phyloP scores from a whole-genome alignment of 805 yeast genomes.

The Grigorovia yakushimaensis region DNA sequence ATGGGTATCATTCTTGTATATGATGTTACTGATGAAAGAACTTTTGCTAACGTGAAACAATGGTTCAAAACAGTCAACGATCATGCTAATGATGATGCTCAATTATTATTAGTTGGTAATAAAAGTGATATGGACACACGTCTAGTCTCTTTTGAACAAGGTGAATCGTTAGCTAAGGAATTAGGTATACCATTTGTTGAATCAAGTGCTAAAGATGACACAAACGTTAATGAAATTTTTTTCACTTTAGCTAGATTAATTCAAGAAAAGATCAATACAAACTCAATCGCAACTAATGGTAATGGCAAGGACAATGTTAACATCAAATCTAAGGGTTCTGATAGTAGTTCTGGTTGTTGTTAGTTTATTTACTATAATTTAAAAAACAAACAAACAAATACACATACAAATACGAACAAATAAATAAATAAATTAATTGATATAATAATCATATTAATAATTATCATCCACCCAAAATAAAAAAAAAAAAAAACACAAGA shows the following conservation, averaged over 20 bases:
- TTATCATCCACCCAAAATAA: too few relatives aligned
- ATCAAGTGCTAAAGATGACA: constrained; percentile 91
- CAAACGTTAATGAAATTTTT: constrained; percentile 86
- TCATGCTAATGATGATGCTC: constrained; percentile 95
- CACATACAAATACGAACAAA: too few relatives aligned
- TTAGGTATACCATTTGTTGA: constrained; percentile 87
- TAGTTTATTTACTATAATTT: constrained; percentile 14
- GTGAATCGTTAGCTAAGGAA: constrained; percentile 77
- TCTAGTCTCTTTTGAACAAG: constrained; percentile 83
- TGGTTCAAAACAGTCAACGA: constrained; percentile 96
- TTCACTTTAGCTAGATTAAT: constrained; percentile 79
- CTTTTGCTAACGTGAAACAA: constrained; percentile 83
- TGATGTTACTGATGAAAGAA: constrained; percentile 81
- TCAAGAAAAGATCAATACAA: constrained; percentile 59
- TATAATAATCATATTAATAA: too few relatives aligned
- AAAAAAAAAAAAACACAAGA: neutral
- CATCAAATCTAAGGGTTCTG: constrained; percentile 30
- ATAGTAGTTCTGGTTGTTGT: constrained; percentile 51
- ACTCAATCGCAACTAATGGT: constrained; percentile 30
- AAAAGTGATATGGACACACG: constrained; percentile 87
- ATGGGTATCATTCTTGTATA: constrained; percentile 79
- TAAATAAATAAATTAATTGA: too few relatives aligned
- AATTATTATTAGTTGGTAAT: constrained; percentile 88
- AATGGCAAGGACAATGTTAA: constrained; percentile 37
- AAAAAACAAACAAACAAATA: too few relatives aligned